These are phyloP conservation scores for Tolypocladium pustulatum DNA, from an alignment of 2,329 filamentous ascomycete species.

Conservation along the genomic window DNA sequence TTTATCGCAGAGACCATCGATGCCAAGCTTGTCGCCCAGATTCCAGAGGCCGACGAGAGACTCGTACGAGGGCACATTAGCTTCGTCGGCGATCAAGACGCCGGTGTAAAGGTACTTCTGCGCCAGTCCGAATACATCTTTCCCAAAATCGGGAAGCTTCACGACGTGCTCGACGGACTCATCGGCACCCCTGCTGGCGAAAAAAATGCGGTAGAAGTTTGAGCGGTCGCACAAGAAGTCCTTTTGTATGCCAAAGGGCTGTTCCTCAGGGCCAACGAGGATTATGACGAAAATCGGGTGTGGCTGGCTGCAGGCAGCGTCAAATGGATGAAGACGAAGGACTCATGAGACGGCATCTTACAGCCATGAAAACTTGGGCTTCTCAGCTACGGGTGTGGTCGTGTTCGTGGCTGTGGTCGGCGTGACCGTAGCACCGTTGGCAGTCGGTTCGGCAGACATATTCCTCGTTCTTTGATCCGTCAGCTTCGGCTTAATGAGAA, in stretches of 20 bases:
- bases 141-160: constrained; percentile 34
- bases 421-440: constrained; percentile 3
- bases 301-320: constrained; percentile 30
- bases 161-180: constrained; percentile 39
- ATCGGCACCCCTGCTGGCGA: constrained; percentile 22
- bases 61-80: constrained; percentile 40
- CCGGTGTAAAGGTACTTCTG: constrained; percentile 46
- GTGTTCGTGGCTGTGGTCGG: background rate
- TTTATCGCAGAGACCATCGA: constrained; percentile 45
- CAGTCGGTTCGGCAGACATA: constrained; percentile 3
- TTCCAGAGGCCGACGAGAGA: constrained; percentile 46
- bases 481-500: constrained; percentile 6
- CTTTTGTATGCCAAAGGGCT: constrained; percentile 47
- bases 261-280: constrained; percentile 39
- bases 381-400: background rate
- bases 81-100: constrained; percentile 29
- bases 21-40: constrained; percentile 38
- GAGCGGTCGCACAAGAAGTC: constrained; percentile 46
- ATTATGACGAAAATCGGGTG: constrained; percentile 46
- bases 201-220: constrained; percentile 34
- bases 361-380: constrained; percentile 25
- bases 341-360: constrained; percentile 10
- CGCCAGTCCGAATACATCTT: constrained; percentile 42
- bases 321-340: background rate
- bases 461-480: background rate